These are phyloP conservation scores for Elaeis guineensis DNA, from an alignment of 176 grass and related monocot species.

Conservation along the genomic window DNA sequence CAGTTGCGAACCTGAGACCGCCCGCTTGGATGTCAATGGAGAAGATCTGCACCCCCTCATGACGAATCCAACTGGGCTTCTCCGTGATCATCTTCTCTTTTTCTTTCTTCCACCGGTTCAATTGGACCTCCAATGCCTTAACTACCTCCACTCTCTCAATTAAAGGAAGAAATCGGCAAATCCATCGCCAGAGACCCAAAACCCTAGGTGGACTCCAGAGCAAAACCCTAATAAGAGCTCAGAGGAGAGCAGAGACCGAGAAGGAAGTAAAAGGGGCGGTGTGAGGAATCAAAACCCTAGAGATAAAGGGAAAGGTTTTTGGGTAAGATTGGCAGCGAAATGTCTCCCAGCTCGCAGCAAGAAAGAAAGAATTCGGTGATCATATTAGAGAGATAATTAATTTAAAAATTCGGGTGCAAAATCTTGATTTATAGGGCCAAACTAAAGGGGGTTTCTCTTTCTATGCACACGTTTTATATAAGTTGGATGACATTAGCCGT, in stretches of 20 bases:
- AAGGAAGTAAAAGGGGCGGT: too few species aligned
- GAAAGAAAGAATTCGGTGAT: too few species aligned
- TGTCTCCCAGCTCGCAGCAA: too few species aligned
- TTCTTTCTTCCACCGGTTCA: background rate
- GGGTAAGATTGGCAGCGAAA: too few species aligned
- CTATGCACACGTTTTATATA: too few species aligned
- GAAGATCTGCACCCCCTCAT: constrained; percentile 98
- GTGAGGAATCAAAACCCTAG: too few species aligned
- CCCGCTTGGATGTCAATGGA: constrained; percentile 94
- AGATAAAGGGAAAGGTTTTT: too few species aligned
- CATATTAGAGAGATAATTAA: too few species aligned
- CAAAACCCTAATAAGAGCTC: constrained; percentile 15
- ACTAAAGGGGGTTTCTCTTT: too few species aligned
- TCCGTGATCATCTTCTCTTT: constrained; percentile 61
- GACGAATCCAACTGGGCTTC: constrained; percentile 82
- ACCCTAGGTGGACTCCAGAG: background rate
- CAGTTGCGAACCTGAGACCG: constrained; percentile 72
- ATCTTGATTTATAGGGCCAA: too few species aligned
- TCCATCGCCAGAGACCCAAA: background rate
- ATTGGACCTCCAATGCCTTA: background rate
- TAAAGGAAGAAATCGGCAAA: background rate
- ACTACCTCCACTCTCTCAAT: background rate
- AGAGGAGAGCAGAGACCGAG: background rate
- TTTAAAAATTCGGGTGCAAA: too few species aligned
- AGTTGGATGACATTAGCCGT: too few species aligned